phyloP scores from a whole-genome alignment of 2,329 filamentous ascomycete genomes.

The Aureobasidium sp. region DNA sequence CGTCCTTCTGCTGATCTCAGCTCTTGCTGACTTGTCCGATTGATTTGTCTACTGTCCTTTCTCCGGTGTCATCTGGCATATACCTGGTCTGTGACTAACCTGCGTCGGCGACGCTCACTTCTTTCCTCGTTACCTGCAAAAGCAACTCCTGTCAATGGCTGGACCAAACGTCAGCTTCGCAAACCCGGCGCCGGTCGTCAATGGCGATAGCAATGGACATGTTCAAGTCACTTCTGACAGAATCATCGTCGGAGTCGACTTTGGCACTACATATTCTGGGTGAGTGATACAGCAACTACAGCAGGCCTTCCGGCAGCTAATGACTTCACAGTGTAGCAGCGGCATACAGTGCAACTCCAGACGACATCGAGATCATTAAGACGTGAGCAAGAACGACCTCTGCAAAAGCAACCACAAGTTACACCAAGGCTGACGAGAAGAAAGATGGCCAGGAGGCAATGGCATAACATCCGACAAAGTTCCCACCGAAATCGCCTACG shows the following conservation, averaged over 20 bases:
- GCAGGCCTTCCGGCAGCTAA: not conserved
- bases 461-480: constrained; percentile 84
- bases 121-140: not conserved
- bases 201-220: not conserved
- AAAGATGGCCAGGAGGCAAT: constrained; percentile 68
- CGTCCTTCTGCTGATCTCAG: not conserved
- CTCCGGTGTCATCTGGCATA: not conserved
- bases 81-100: not conserved
- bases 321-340: constrained; percentile 53
- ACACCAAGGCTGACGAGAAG: not conserved
- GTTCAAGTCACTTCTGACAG: constrained; percentile 1
- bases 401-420: no score
- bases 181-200: not conserved
- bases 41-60: not conserved
- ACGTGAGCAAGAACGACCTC: constrained; percentile 30
- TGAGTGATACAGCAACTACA: not conserved
- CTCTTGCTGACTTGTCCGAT: not conserved
- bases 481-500: constrained; percentile 66
- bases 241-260: constrained; percentile 65
- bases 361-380: constrained; percentile 79
- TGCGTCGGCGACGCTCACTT: not conserved
- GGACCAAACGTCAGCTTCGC: constrained; percentile 7
- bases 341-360: constrained; percentile 55
- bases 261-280: constrained; percentile 66
- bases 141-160: not conserved